Evolutionary conservation across 2,329 filamentous ascomycete species (phyloP).

Genomic region (Arthrobotrys conoides): DNA sequence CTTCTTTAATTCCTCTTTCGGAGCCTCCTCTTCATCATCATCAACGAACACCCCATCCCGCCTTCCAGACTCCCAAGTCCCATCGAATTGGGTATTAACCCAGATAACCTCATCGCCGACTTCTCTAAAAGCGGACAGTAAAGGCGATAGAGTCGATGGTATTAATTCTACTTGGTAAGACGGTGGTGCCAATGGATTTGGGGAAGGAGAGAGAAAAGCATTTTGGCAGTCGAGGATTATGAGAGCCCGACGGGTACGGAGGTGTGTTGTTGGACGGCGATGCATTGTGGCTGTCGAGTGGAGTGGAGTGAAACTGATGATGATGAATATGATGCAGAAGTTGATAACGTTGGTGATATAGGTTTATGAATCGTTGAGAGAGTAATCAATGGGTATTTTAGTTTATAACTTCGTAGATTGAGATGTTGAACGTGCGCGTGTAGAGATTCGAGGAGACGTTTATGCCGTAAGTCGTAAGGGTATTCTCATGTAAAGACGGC

Average conservation of each 20-base stretch:
- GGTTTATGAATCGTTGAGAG: background rate
- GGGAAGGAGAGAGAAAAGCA: slow-evolving; percentile 77
- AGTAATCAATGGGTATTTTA: too few species aligned
- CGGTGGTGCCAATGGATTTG: slow-evolving; percentile 75
- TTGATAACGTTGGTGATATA: background rate
- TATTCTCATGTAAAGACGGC: background rate
- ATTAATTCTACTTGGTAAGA: slow-evolving; percentile 69
- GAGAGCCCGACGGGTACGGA: slow-evolving; percentile 76
- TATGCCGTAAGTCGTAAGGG: slow-evolving; percentile 12
- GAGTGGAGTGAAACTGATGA: too few species aligned
- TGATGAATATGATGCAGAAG: background rate
- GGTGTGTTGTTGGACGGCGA: slow-evolving; percentile 47
- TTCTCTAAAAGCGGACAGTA: slow-evolving; percentile 81
- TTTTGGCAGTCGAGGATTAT: slow-evolving; percentile 90
- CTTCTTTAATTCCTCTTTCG: slow-evolving; percentile 78
- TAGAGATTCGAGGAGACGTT: background rate
- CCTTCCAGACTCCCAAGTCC: slow-evolving; percentile 72
- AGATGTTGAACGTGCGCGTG: too few species aligned
- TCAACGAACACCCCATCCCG: slow-evolving; percentile 69
- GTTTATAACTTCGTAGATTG: background rate
- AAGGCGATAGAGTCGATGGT: slow-evolving; percentile 73
- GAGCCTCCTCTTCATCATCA: slow-evolving; percentile 62
- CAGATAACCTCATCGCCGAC: slow-evolving; percentile 82
- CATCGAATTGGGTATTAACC: slow-evolving; percentile 82
- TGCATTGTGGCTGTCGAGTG: too few species aligned